A percentile compares a stretch with the other conserved stretches of the same genome.
Evolutionary conservation across 768 basidiomycete species (phyloP).

Genomic region (Phaeotremella skinneri): DNA sequence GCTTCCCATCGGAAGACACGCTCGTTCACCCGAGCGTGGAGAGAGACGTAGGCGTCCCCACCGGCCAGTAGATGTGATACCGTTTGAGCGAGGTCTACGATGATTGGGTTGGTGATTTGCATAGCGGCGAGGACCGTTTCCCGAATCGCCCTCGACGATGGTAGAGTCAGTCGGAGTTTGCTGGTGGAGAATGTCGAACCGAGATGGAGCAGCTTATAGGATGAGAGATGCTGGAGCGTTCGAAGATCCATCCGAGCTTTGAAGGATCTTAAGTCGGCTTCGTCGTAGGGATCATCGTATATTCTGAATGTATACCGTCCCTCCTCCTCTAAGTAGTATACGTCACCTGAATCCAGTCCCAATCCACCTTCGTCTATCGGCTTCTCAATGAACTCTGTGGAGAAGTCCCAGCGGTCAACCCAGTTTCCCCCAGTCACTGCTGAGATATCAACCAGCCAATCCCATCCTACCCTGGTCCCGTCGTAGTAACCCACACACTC

Average conservation of each 20-base stretch:
- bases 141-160: slow-evolving; percentile 55
- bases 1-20: slow-evolving; percentile 60
- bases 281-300: slow-evolving; percentile 54
- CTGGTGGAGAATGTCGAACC: slow-evolving; percentile 76
- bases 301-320: slow-evolving; percentile 66
- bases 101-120: slow-evolving; percentile 59
- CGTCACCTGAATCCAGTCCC: slow-evolving; percentile 53
- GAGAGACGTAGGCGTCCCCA: slow-evolving; percentile 58
- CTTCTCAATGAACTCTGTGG: slow-evolving; percentile 56
- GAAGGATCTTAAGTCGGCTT: slow-evolving; percentile 18
- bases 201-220: slow-evolving; percentile 63
- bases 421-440: not conserved
- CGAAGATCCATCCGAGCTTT: slow-evolving; percentile 3
- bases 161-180: slow-evolving; percentile 59
- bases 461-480: slow-evolving; percentile 68
- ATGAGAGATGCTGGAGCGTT: slow-evolving; percentile 13
- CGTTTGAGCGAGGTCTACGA: slow-evolving; percentile 55
- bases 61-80: slow-evolving; percentile 57
- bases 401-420: slow-evolving; percentile 58
- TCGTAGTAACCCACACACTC: slow-evolving; percentile 65
- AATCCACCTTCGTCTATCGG: slow-evolving; percentile 41
- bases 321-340: slow-evolving; percentile 58
- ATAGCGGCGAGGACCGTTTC: slow-evolving; percentile 59
- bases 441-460: slow-evolving; percentile 63
- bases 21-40: slow-evolving; percentile 69